Conservation (phyloP, 345 rosid species). For the Citrus unshiu region DNA sequence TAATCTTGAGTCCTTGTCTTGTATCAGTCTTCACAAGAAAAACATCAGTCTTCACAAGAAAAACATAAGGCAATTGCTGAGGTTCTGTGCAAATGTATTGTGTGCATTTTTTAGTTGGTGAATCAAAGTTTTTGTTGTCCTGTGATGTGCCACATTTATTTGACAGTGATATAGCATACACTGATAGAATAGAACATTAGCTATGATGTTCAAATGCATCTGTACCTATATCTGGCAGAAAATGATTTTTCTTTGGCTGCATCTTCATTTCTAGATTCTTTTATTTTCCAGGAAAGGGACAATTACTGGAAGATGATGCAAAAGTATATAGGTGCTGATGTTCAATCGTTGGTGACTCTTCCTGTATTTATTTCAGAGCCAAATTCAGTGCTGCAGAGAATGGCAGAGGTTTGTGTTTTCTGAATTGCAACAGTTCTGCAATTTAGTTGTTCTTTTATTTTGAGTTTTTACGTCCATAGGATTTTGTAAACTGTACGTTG, state of each 20-base stretch:
- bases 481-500: conserved; percentile 7
- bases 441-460: conserved; percentile 6
- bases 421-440: background rate
- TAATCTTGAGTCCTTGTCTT: background rate
- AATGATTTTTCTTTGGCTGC: background rate
- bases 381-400: conserved; percentile 89
- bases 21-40: background rate
- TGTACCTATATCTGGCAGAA: background rate
- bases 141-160: background rate
- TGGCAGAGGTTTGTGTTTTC: conserved; percentile 83
- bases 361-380: conserved; percentile 97
- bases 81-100: background rate
- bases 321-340: conserved; percentile 85
- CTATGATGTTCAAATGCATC: background rate
- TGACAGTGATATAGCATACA: background rate
- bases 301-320: conserved; percentile 99
- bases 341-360: conserved; percentile 96
- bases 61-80: background rate
- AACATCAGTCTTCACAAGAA: background rate
- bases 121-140: background rate
- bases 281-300: conserved; percentile 69
- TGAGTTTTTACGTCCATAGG: background rate
- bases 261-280: conserved; percentile 9
- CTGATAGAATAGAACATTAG: background rate
- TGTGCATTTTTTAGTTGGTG: background rate